phyloP scores from a whole-genome alignment of 2,329 filamentous ascomycete genomes.

The Clarireedia monteithiana region DNA sequence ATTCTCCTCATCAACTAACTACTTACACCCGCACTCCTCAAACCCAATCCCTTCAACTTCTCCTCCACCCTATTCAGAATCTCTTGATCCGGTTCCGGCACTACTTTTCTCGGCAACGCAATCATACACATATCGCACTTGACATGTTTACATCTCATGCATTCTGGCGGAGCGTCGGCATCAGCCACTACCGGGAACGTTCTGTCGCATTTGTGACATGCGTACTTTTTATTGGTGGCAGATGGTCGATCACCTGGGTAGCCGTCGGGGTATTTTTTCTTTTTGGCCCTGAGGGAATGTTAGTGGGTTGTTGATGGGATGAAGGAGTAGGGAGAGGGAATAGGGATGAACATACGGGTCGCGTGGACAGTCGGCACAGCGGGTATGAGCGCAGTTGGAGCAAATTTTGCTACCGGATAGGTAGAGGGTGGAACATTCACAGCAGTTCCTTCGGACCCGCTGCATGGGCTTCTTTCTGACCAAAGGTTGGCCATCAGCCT shows the following conservation, averaged over 20 bases:
- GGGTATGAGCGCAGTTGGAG: conserved; percentile 58
- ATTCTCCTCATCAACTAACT: not conserved
- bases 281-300: conserved; percentile 45
- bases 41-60: conserved; percentile 36
- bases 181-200: conserved; percentile 38
- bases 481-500: conserved; percentile 57
- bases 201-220: conserved; percentile 56
- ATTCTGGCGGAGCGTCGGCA: conserved; percentile 34
- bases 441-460: conserved; percentile 67
- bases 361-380: conserved; percentile 74
- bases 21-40: not conserved
- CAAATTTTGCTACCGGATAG: conserved; percentile 53
- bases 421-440: conserved; percentile 63
- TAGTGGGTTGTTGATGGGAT: conserved; percentile 1
- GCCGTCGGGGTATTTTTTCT: conserved; percentile 60
- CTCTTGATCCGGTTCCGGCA: conserved; percentile 54
- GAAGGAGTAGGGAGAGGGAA: not conserved
- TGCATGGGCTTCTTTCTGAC: conserved; percentile 65
- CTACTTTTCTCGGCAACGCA: conserved; percentile 38
- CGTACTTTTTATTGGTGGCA: conserved; percentile 33
- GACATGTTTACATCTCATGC: conserved; percentile 51
- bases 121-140: conserved; percentile 54
- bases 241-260: conserved; percentile 53
- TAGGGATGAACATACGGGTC: conserved; percentile 55
- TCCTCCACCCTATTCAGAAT: conserved; percentile 49